Evolutionary conservation across 1,284 basidiomycete genomes (phyloP).

Genomic region (Chalciporus sp.): DNA sequence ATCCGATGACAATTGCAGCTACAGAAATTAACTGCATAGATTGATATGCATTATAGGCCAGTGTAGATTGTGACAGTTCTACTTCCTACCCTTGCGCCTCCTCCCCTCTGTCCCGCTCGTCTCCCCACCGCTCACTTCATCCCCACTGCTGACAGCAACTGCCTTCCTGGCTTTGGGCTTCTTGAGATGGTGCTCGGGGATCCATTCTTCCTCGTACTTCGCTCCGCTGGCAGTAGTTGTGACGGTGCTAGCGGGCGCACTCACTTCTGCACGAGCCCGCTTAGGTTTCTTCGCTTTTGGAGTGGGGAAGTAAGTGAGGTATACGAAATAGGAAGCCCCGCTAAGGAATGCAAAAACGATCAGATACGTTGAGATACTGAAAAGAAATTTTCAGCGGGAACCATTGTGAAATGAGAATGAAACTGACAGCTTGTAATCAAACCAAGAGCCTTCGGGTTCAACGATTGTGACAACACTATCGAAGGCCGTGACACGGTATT

Average conservation of each 20-base stretch:
- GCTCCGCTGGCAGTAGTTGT: constrained; percentile 72
- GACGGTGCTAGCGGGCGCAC: constrained; percentile 59
- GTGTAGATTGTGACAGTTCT: constrained; percentile 9
- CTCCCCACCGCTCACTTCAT: constrained; percentile 66
- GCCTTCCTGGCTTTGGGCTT: constrained; percentile 60
- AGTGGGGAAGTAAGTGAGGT: constrained; percentile 67
- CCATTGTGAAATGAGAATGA: not conserved
- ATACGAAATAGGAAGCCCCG: constrained; percentile 69
- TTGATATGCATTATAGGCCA: not conserved
- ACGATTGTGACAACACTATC: constrained; percentile 83
- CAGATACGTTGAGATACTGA: constrained; percentile 76
- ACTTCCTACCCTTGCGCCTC: constrained; percentile 64
- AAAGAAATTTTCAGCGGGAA: constrained; percentile 6
- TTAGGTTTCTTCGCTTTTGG: constrained; percentile 42
- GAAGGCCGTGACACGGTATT: constrained; percentile 69
- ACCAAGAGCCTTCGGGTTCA: constrained; percentile 77
- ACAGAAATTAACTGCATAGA: constrained; percentile 4
- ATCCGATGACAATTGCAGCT: not conserved
- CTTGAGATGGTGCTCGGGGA: constrained; percentile 84
- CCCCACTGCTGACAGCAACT: constrained; percentile 56
- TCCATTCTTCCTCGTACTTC: constrained; percentile 91
- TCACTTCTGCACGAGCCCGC: constrained; percentile 42
- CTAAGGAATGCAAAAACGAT: constrained; percentile 69
- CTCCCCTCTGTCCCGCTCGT: constrained; percentile 59
- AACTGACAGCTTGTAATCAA: constrained; percentile 80